Base-by-base conservation (phyloP, 140 eudicot genomes). In the Oenanthe javanica region DNA sequence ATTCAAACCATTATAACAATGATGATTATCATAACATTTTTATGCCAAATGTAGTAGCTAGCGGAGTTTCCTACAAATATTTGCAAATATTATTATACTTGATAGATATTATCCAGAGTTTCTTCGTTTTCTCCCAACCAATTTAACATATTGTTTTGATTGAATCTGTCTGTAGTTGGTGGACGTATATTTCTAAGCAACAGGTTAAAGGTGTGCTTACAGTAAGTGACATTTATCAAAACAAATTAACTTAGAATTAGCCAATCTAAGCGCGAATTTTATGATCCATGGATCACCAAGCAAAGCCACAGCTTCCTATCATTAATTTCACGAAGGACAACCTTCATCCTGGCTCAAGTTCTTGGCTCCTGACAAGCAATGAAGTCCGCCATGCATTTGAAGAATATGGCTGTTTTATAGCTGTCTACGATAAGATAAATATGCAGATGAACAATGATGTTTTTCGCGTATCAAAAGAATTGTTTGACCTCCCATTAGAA, bases 381-480 rank as follows among this genome's bases (percentile, higher is more conserved):
- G 69, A 82, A 19, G 87, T 87, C 48, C 63, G 84, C 6, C 80
- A 46, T 23, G 61, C 88, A 18, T 83, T 87, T 47, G 87, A 87
- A 84, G 84, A 84, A 27, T 87, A 81, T 47, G 90, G 87, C 8
- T 85, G 84, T 19, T 84, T 87, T 38, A 43, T 87, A 23, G 87
- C 90, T 10, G 59, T 82, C 42, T 67, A 38, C 21, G 84, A 59
- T 54, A 48, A 71, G 75, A 25, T 76, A 38, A 15, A 69, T 49
- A 54, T 64, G 79, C 82, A 83, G 48, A 57, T 81, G 7, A 66
- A 38, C 55, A 72, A 79, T 16, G 75, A 79, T 49, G 77, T 82
- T 42, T 79, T 75, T 79, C 66, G 73, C 0, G 19, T 27, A 19
- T 42, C 67, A 55, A 49, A 77, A 16, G 61, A 75, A 59, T 49